Percentiles rank a stretch among this genome's conserved stretches.
Evolutionary conservation across 2,329 filamentous ascomycete genomes (phyloP).

Genomic region (Claviceps humidiphila): DNA sequence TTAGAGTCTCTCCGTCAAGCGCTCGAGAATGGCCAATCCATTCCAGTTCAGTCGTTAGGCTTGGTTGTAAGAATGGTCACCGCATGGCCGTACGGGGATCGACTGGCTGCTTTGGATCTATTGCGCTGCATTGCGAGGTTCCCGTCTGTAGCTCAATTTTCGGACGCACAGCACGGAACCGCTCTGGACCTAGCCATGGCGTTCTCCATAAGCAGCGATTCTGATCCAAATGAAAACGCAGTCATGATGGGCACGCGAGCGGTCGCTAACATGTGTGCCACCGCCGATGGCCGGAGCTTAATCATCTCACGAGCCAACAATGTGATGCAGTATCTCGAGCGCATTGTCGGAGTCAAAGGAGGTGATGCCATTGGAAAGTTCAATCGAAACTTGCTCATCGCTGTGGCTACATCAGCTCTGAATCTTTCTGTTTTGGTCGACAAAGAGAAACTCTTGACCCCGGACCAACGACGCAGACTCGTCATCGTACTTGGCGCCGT

Average conservation of each 20-base stretch:
- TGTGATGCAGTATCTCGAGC: conserved; percentile 49
- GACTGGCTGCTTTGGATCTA: conserved; percentile 75
- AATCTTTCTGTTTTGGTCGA: conserved; percentile 68
- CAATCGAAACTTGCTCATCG: conserved; percentile 74
- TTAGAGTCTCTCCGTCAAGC: conserved; percentile 49
- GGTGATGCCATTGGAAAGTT: conserved; percentile 34
- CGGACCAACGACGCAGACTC: conserved; percentile 27
- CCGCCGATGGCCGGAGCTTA: conserved; percentile 54
- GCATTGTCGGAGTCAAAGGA: conserved; percentile 39
- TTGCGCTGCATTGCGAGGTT: conserved; percentile 68
- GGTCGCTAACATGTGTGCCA: conserved; percentile 73
- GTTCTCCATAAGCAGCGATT: conserved; percentile 31
- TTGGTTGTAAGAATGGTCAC: conserved; percentile 61
- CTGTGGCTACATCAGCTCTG: conserved; percentile 67
- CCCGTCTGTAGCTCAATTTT: conserved; percentile 49
- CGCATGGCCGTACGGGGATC: conserved; percentile 66
- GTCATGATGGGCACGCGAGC: conserved; percentile 76
- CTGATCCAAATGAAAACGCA: conserved; percentile 59
- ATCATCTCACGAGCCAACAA: conserved; percentile 45
- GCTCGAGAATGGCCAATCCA: conserved; percentile 44
- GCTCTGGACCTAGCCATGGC: conserved; percentile 43
- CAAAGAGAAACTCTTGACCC: conserved; percentile 26
- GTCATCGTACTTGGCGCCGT: conserved; percentile 50
- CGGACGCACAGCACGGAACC: conserved; percentile 37
- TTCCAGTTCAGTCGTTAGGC: conserved; percentile 40